Evolutionary conservation across 2,329 filamentous ascomycete species (phyloP).

Genomic region (Venturia asperata): DNA sequence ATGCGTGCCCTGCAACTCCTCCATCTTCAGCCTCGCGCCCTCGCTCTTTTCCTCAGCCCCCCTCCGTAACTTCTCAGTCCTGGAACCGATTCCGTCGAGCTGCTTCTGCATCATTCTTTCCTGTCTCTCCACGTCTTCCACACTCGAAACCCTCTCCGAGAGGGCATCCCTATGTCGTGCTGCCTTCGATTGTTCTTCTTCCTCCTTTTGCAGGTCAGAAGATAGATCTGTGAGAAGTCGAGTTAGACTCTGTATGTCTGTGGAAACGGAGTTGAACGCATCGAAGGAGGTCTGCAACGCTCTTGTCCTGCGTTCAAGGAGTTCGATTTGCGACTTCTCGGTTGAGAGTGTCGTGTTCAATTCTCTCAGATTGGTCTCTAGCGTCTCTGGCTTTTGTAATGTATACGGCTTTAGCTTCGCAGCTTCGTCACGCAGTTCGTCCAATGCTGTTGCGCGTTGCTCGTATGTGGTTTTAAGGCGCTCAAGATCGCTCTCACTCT

Average conservation of each 20-base stretch:
- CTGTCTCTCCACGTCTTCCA: conserved; percentile 82
- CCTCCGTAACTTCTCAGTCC: conserved; percentile 75
- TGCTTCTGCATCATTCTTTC: conserved; percentile 80
- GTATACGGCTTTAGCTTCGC: conserved; percentile 88
- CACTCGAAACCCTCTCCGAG: conserved; percentile 79
- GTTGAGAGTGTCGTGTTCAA: conserved; percentile 68
- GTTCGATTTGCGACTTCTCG: conserved; percentile 80
- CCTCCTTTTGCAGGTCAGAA: conserved; percentile 78
- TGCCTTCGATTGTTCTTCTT: conserved; percentile 78
- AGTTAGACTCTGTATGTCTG: conserved; percentile 81
- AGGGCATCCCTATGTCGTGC: conserved; percentile 78
- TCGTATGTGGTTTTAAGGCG: conserved; percentile 66
- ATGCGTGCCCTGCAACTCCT: conserved; percentile 75
- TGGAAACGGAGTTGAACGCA: conserved; percentile 74
- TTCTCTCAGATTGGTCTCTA: conserved; percentile 76
- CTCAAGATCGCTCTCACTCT: conserved; percentile 71
- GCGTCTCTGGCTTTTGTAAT: conserved; percentile 73
- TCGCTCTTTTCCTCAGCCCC: conserved; percentile 75
- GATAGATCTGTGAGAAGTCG: conserved; percentile 84
- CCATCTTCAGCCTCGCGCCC: conserved; percentile 80
- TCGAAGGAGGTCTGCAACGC: conserved; percentile 88
- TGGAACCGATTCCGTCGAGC: conserved; percentile 74
- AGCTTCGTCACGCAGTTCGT: conserved; percentile 74
- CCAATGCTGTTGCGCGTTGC: conserved; percentile 61
- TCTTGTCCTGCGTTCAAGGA: conserved; percentile 76